These are phyloP conservation scores for Ascochyta fabae DNA, from an alignment of 2,329 filamentous ascomycete genomes.

Conservation along the genomic window DNA sequence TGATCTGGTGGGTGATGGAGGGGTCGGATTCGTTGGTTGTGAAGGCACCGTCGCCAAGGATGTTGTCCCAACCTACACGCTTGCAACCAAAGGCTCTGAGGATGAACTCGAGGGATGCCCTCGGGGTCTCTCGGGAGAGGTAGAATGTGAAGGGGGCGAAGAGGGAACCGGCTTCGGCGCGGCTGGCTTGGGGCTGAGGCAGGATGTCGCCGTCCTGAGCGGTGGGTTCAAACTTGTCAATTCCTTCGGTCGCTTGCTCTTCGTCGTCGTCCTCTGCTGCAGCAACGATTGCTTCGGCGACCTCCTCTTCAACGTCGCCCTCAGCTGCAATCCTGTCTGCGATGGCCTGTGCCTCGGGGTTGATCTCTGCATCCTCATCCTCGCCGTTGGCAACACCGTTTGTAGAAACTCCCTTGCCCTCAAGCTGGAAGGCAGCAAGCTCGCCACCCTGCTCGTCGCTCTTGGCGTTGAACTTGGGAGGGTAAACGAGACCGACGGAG, in stretches of 20 bases:
- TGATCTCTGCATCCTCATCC: slow-evolving; percentile 34
- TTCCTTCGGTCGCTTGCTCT: slow-evolving; percentile 55
- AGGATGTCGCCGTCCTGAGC: slow-evolving; percentile 86
- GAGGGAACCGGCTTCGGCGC: slow-evolving; percentile 72
- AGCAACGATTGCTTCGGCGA: slow-evolving; percentile 31
- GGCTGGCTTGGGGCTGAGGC: slow-evolving; percentile 74
- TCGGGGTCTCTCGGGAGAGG: slow-evolving; percentile 90
- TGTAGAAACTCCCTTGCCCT: slow-evolving; percentile 68
- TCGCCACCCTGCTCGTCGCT: slow-evolving; percentile 92
- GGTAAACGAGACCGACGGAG: slow-evolving; percentile 88
- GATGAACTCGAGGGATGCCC: slow-evolving; percentile 89
- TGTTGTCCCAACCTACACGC: slow-evolving; percentile 90
- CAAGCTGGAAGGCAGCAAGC: slow-evolving; percentile 87
- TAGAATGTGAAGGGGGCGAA: slow-evolving; percentile 92
- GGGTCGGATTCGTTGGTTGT: slow-evolving; percentile 88
- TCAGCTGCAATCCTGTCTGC: slow-evolving; percentile 54
- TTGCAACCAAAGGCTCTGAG: slow-evolving; percentile 95
- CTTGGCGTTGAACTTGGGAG: slow-evolving; percentile 86
- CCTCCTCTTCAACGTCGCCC: slow-evolving; percentile 48
- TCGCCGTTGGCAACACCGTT: slow-evolving; percentile 37
- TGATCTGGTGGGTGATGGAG: slow-evolving; percentile 92
- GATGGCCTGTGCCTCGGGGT: slow-evolving; percentile 56
- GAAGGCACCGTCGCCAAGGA: slow-evolving; percentile 89
- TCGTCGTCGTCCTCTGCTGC: slow-evolving; percentile 35
- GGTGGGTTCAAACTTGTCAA: slow-evolving; percentile 90